Conservation (phyloP, 495 filamentous ascomycete species). For the Xylaria venustula region DNA sequence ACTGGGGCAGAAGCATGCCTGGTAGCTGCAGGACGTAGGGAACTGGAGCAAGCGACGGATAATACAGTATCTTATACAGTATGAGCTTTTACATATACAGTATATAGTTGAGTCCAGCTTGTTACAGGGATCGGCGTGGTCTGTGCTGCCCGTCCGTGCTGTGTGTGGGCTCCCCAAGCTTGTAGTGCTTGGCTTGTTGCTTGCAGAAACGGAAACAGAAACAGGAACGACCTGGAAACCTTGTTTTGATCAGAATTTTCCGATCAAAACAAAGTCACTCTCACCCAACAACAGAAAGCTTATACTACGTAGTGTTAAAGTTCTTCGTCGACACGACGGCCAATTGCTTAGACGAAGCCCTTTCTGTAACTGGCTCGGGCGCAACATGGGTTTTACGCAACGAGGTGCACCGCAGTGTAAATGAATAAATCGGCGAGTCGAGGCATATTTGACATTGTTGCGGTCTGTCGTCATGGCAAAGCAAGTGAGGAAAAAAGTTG, state of each 20-base stretch:
- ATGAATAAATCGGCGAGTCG: neutral
- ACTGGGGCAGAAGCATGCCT: neutral
- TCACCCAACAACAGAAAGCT: neutral
- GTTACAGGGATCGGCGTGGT: neutral
- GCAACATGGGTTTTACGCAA: too few relatives aligned
- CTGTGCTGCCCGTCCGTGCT: conserved; percentile 12
- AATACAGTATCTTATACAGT: too few relatives aligned
- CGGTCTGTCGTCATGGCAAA: conserved; percentile 17
- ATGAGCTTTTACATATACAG: too few relatives aligned
- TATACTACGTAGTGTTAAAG: too few relatives aligned
- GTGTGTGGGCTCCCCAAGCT: neutral
- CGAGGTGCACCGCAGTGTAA: too few relatives aligned
- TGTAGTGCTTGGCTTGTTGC: too few relatives aligned
- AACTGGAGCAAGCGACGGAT: too few relatives aligned
- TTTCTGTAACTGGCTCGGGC: conserved; percentile 25
- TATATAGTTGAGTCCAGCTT: too few relatives aligned
- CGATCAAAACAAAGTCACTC: conserved; percentile 12
- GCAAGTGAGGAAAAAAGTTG: conserved; percentile 13
- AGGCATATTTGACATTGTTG: conserved; percentile 17
- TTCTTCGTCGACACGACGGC: too few relatives aligned
- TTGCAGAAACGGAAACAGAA: neutral
- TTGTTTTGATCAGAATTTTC: conserved; percentile 14
- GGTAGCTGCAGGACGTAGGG: neutral
- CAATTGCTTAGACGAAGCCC: conserved; percentile 22
- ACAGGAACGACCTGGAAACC: neutral